phyloP scores from a whole-genome alignment of 768 basidiomycete species.

The Naematelia aurantialba region DNA sequence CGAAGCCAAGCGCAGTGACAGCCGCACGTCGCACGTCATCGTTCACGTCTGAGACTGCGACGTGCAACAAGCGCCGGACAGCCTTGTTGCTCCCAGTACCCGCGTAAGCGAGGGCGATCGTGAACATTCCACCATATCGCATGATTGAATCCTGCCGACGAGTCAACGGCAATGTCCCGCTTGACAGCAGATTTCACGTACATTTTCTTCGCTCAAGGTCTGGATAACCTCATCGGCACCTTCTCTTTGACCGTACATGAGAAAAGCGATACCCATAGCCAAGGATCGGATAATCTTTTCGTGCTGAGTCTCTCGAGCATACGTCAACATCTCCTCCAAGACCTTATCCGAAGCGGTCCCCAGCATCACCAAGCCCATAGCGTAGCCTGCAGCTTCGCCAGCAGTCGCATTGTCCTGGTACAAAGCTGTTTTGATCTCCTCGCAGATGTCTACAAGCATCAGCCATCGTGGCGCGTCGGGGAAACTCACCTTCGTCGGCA shows the following conservation, averaged over 20 bases:
- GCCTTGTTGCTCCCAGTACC: slow-evolving; percentile 94
- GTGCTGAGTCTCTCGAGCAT: slow-evolving; percentile 95
- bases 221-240: slow-evolving; percentile 82
- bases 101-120: slow-evolving; percentile 90
- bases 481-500: slow-evolving; percentile 60
- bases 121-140: slow-evolving; percentile 96
- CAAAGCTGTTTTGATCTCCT: slow-evolving; percentile 79
- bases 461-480: slow-evolving; percentile 6
- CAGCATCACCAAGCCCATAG: slow-evolving; percentile 97
- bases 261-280: slow-evolving; percentile 84
- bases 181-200: slow-evolving; percentile 47
- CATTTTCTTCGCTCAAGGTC: slow-evolving; percentile 78
- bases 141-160: slow-evolving; percentile 79
- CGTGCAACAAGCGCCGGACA: slow-evolving; percentile 83
- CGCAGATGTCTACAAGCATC: slow-evolving; percentile 73
- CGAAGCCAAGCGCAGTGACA: slow-evolving; percentile 90
- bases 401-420: slow-evolving; percentile 94
- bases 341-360: slow-evolving; percentile 78
- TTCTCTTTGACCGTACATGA: slow-evolving; percentile 89
- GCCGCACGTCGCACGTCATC: slow-evolving; percentile 96
- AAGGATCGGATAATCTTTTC: slow-evolving; percentile 98
- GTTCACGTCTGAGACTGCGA: slow-evolving; percentile 96
- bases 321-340: slow-evolving; percentile 90
- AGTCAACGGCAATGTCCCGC: slow-evolving; percentile 11
- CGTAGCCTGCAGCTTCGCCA: slow-evolving; percentile 91